phyloP scores from a whole-genome alignment of 495 filamentous ascomycete genomes.

The Aspergillus steynii region DNA sequence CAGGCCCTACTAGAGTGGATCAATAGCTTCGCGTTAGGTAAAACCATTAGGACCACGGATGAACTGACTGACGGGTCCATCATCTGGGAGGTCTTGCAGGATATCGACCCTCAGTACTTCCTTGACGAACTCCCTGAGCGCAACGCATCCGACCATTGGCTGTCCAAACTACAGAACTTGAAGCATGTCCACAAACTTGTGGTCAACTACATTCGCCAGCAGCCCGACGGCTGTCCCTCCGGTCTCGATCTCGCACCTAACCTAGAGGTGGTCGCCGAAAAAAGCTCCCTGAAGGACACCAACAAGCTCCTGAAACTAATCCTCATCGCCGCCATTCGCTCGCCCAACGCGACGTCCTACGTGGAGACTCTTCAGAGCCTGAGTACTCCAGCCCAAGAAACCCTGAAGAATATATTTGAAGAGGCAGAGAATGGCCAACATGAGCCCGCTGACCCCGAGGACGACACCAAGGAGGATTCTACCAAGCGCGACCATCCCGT shows the following conservation, averaged over 20 bases:
- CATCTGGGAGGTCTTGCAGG: conserved; percentile 67
- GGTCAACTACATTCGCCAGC: conserved; percentile 62
- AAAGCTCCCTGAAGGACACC: conserved; percentile 39
- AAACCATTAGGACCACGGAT: conserved; percentile 48
- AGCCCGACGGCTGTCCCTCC: conserved; percentile 51
- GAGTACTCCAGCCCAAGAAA: conserved; percentile 44
- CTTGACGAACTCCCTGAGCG: conserved; percentile 58
- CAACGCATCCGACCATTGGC: conserved; percentile 51
- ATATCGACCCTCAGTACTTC: conserved; percentile 70
- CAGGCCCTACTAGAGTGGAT: conserved; percentile 61
- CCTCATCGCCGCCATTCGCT: conserved; percentile 60
- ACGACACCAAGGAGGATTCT: conserved; percentile 38
- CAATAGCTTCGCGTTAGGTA: conserved; percentile 52
- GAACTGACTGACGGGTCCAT: conserved; percentile 76
- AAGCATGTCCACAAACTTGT: conserved; percentile 69
- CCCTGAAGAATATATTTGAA: conserved; percentile 51
- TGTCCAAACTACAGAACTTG: conserved; percentile 58
- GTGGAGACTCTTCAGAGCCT: conserved; percentile 53
- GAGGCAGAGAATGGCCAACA: conserved; percentile 46
- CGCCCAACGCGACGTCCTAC: conserved; percentile 55
- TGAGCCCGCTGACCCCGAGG: conserved; percentile 35
- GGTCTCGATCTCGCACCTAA: conserved; percentile 53
- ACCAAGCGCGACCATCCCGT: conserved; percentile 36
- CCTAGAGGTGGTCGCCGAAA: conserved; percentile 60
- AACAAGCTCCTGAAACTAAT: conserved; percentile 65